Evolutionary conservation across 495 filamentous ascomycete genomes (phyloP).

Genomic region (Bombardia bombarda): DNA sequence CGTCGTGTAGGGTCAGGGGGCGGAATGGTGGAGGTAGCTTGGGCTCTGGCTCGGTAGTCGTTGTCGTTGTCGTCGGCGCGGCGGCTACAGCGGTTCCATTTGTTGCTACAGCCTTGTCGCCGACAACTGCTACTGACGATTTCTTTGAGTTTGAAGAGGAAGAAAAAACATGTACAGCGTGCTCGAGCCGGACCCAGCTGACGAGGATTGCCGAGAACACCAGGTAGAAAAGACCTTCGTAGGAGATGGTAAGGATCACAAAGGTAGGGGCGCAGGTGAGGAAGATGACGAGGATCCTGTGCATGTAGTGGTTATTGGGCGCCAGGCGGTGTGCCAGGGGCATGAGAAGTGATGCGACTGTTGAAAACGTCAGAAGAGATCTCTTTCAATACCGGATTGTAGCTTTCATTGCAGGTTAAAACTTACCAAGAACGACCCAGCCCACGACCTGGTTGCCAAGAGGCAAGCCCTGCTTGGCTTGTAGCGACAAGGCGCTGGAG

Average conservation of each 20-base stretch:
- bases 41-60: slow-evolving; percentile 3
- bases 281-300: slow-evolving; percentile 83
- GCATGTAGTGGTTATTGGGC: slow-evolving; percentile 82
- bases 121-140: no score
- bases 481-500: slow-evolving; percentile 71
- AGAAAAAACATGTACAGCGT: slow-evolving; percentile 57
- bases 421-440: slow-evolving; percentile 74
- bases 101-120: no score
- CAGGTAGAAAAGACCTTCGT: slow-evolving; percentile 95
- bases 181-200: slow-evolving; percentile 86
- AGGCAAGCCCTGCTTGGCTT: slow-evolving; percentile 82
- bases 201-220: slow-evolving; percentile 76
- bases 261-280: slow-evolving; percentile 90
- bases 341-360: slow-evolving; percentile 67
- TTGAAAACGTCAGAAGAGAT: slow-evolving; percentile 5
- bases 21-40: slow-evolving; percentile 47
- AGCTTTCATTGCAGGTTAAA: no score
- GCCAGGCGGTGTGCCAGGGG: slow-evolving; percentile 75
- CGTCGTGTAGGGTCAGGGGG: slow-evolving; percentile 67
- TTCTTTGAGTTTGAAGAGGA: no score
- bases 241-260: slow-evolving; percentile 94
- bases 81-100: slow-evolving; percentile 6
- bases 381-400: no score
- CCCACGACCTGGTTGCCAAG: slow-evolving; percentile 82
- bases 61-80: slow-evolving; percentile 7